Evolutionary conservation across 306 rosid genomes (phyloP), one percentile per base, ranked within the genome.

Genomic region (Hippophae tibetana): DNA sequence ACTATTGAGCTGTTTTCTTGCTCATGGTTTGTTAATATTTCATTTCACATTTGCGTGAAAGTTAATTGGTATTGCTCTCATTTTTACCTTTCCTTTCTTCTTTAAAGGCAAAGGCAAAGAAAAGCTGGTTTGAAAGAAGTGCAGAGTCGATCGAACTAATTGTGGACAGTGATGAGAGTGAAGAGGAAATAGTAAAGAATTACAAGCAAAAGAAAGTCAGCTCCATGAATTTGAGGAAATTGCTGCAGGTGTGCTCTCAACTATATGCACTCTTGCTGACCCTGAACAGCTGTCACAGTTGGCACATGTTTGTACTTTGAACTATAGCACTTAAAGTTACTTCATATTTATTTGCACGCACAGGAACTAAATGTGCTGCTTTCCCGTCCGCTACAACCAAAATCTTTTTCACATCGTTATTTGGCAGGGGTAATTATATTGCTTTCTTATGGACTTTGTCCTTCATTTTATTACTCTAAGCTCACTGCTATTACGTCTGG

Each of bases 81-180:
- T 14, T 3, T n/a, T 31, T 8, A 25, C 1, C 1, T 7, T 8
- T 45, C 11, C 18, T 58, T 14, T 42, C n/a, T 70, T 51, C 50
- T 71, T 43, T 74, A 14, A 60, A 92, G 99, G 99, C 71, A 61
- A 88, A 77, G 66, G 87, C 85, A 9, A 74, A 72, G 54, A 92
- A 88, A 68, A 85, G 47, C 74, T 92, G 99, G 99, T 68, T 83
- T 61, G 95, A 88, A 69, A 75, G 84, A 71, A 88, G 82, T 85
- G 95, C 96, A 42, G 82, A 76, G 59, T 78, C 80, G 14, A 72
- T 87, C 69, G 95, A 85, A 42, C 71, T 92, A 67, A 68, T 76
- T 52, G 60, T 76, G 43, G 92, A 87, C 49, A 68, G 70, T 54
- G 68, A 78, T 65, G 92, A 87, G 64, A 86, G 96, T 57, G 98